Percentiles rank a stretch among this genome's conserved stretches.
These are phyloP conservation scores for Warburgia ugandensis DNA, from an alignment of 164 flowering plant genomes.

Conservation along the genomic window DNA sequence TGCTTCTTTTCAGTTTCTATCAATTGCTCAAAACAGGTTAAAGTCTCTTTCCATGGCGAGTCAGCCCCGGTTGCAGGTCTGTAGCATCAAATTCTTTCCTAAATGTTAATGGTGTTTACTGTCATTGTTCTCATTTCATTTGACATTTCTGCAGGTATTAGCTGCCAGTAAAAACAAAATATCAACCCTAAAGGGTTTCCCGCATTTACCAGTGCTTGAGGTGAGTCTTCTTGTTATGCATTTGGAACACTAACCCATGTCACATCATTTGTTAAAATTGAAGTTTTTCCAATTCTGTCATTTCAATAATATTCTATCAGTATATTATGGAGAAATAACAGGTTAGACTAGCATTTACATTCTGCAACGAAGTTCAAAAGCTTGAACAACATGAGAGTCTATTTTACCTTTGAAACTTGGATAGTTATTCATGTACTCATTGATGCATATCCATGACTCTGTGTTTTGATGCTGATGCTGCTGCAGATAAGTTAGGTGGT, in stretches of 20 bases:
- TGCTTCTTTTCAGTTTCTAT: conserved; percentile 59
- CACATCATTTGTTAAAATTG: background rate
- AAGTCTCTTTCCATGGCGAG: conserved; percentile 95
- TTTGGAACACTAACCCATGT: background rate
- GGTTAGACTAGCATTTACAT: too few species aligned
- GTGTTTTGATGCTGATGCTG: too few species aligned
- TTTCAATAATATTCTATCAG: too few species aligned
- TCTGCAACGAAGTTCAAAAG: too few species aligned
- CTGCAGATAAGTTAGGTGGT: too few species aligned
- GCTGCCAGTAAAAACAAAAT: conserved; percentile 99
- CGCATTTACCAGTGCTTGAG: conserved; percentile 93
- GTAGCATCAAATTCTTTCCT: conserved; percentile 5
- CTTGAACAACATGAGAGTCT: too few species aligned
- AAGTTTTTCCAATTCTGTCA: too few species aligned
- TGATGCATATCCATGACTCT: too few species aligned
- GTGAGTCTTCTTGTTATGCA: conserved; percentile 29
- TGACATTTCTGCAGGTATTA: conserved; percentile 54
- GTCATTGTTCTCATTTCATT: background rate
- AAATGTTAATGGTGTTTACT: background rate
- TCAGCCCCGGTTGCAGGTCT: conserved; percentile 96
- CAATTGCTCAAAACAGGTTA: conserved; percentile 94
- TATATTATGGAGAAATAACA: too few species aligned
- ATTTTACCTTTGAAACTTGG: too few species aligned
- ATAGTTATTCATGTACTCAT: too few species aligned
- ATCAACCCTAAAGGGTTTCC: conserved; percentile 86